Base-by-base conservation (phyloP, 345 rosid species). In the Streptanthus diversifolius region DNA sequence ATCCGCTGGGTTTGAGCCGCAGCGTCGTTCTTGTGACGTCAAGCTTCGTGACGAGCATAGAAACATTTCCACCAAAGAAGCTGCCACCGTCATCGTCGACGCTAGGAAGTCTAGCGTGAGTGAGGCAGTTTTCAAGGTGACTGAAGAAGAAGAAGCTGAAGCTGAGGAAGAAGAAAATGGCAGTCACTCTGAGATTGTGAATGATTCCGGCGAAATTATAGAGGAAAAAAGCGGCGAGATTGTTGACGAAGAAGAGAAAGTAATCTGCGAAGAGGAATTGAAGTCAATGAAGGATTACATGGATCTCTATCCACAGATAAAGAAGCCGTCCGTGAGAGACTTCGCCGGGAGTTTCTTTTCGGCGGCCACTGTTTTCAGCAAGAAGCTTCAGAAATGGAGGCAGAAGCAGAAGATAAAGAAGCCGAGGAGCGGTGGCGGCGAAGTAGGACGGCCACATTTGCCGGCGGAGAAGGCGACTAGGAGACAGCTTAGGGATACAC, bases 1-100 rank as follows among this genome's bases (percentile, higher is more conserved):
- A 65, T 83, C 93, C 22, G 90, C 88, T 43, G 83, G 82, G 15
- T 83, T 82, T 44, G 99, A 95, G 90, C 98, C 98, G 0, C 97
- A 95, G 81, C 83, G 99, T 71, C 85, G 83, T 63, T 95, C 99
- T 57, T 95, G 99, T 61, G 99, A 95, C 88, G 95, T 95, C 61
- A 79, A 91, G 79, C 97, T 66, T 47, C 92, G 84, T 9, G 98
- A 88, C 79, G 86, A 85, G 83, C 85, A 74, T 41, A 70, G 84
- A 39, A 81, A 75, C 68, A 60, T 80, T 53, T 27, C 59, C 11
- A 78, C 53, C 29, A 78, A 30, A 29, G 86, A 81, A 49, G 56
- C 78, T 18, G 4, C 58, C 47, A 32, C 44, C 12, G 73, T 55
- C 25, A 68, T 49, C 36, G 65, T 17, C 15, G 93, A 88, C 44